Evolutionary conservation across 805 yeast genomes (phyloP), one percentile per base, ranked within the genome.

Genomic region (Saccharomycopsis fibuligera): DNA sequence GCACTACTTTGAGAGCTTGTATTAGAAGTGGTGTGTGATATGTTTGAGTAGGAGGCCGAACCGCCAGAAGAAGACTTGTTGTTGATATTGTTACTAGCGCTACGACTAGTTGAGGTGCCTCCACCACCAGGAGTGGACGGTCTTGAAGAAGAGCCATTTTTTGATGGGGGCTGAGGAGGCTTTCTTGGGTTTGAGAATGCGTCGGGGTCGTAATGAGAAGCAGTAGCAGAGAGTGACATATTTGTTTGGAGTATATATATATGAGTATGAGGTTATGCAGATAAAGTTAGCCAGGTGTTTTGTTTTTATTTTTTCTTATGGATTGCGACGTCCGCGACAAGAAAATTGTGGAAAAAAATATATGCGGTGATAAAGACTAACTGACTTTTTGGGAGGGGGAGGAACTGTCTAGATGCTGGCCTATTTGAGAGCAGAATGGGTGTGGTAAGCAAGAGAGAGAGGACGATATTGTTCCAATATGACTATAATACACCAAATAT

Each of bases 151-250:
- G 48, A 35, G 3, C 48, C 48, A 23, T 37, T 43, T 22, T 49
- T 49, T 31, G 31, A 35, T 3, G 55, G 55, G 9, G 55, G 55
- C 29, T 52, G 55, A 3, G 55, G 55, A 23, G 55, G 43, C 38
- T 40, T 52, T 42, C 55, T 37, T 4, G 55, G 55, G 30, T 50
- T 52, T 6, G 51, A 40, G 35, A 52, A 52, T 5, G 55, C 40
- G 12, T 52, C 55, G 2, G 46, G 49, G 19, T 45, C 50, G 23
- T 41, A 48, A n/a, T 45, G 41, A 17, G 50, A 41, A 14, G 48
- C 44, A 5, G 45, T 51, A 16, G 52, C 50, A 3, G 55, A 48
- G 27, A 48, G 37, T 3, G 55, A 51, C 55, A 48, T 51, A 5
- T 27, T 41, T n/a, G 31, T 12, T 12, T 27, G 31, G n/a, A n/a